phyloP scores from a whole-genome alignment of 164 flowering plant species.

The Magnolia kwangsiensis region DNA sequence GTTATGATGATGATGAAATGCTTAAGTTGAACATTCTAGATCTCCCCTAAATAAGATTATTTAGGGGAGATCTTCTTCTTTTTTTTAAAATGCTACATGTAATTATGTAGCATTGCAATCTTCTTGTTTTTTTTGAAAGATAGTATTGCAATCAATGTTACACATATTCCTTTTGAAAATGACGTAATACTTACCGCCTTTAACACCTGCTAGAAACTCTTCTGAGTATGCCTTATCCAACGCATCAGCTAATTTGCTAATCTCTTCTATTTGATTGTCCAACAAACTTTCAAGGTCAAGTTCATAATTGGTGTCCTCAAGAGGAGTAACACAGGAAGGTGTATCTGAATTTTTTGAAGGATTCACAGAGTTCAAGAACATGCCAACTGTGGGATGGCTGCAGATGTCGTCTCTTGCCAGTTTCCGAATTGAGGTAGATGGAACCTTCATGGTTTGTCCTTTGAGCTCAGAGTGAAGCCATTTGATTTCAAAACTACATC shows the following conservation, averaged over 20 bases:
- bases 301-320: constrained; percentile 22
- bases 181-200: constrained; percentile 11
- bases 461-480: constrained; percentile 31
- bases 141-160: neutral
- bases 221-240: constrained; percentile 16
- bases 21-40: too few species aligned
- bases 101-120: too few species aligned
- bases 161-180: neutral
- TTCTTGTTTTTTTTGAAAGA: neutral
- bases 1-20: too few species aligned
- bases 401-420: constrained; percentile 23
- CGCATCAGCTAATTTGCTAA: constrained; percentile 24
- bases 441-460: constrained; percentile 27
- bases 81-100: too few species aligned
- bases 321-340: constrained; percentile 15
- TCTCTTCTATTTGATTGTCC: constrained; percentile 38
- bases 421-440: constrained; percentile 38
- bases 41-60: too few species aligned
- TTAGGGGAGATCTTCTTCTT: too few species aligned
- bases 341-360: constrained; percentile 4
- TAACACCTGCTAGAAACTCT: constrained; percentile 18
- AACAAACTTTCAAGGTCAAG: constrained; percentile 25
- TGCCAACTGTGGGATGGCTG: constrained; percentile 32
- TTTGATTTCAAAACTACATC: constrained; percentile 41
- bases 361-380: constrained; percentile 26